These are phyloP conservation scores for Candida awuae DNA, from an alignment of 805 yeast genomes.

Conservation along the genomic window DNA sequence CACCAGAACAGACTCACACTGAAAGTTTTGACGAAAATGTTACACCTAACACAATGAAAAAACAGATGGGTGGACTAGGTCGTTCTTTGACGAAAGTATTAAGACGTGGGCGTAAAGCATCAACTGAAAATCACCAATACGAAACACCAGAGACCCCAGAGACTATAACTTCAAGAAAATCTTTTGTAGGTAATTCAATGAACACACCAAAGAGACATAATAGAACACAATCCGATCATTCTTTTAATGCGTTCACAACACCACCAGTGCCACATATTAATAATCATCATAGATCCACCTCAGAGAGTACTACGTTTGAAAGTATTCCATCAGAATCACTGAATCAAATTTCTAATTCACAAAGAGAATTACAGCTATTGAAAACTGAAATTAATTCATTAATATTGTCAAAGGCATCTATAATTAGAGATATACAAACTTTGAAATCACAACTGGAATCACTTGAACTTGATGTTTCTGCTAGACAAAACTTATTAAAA, in stretches of 20 bases:
- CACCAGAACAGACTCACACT: constrained; percentile 6
- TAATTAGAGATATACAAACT: constrained; percentile 44
- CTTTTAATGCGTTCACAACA: constrained; percentile 31
- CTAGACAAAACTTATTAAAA: constrained; percentile 13
- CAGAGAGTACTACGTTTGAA: constrained; percentile 33
- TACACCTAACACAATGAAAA: constrained; percentile 9
- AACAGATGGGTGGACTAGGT: constrained; percentile 14
- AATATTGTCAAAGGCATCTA: constrained; percentile 32
- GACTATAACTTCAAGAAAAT: constrained; percentile 2
- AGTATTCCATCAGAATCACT: constrained; percentile 8
- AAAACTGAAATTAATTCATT: constrained; percentile 36
- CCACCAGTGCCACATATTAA: constrained; percentile 36
- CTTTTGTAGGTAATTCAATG: not conserved
- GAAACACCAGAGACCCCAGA: constrained; percentile 6
- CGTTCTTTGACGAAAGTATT: constrained; percentile 22
- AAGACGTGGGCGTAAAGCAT: constrained; percentile 25
- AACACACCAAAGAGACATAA: constrained; percentile 14
- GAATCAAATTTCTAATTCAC: constrained; percentile 27
- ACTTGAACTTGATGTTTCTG: constrained; percentile 38
- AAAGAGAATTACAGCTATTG: constrained; percentile 31
- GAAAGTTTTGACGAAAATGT: constrained; percentile 1
- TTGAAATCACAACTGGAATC: constrained; percentile 40
- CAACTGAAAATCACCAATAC: constrained; percentile 11
- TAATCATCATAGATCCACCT: constrained; percentile 38
- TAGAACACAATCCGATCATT: constrained; percentile 25